Evolutionary conservation across 345 rosid species (phyloP).

Genomic region (Toxicodendron radicans): DNA sequence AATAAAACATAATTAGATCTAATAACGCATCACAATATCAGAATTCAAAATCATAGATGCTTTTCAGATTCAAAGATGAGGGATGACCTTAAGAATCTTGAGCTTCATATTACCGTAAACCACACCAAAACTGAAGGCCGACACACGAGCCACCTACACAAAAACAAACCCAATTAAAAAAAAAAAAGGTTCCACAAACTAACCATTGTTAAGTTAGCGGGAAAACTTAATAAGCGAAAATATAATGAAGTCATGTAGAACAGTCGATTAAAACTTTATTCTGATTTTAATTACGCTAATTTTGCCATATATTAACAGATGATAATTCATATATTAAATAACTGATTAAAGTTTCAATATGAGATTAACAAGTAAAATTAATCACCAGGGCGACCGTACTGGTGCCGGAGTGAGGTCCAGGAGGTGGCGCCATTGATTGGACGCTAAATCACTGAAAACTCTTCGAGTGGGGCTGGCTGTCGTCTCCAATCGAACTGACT

Average conservation of each 20-base stretch:
- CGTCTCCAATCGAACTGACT: background rate
- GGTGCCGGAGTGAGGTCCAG: constrained; percentile 79
- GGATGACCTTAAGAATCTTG: constrained; percentile 61
- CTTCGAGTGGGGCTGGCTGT: background rate
- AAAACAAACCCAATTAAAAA: background rate
- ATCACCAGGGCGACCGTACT: constrained; percentile 65
- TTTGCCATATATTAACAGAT: background rate
- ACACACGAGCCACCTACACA: constrained; percentile 65
- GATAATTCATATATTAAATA: background rate
- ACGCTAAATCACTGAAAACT: background rate
- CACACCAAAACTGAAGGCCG: constrained; percentile 62
- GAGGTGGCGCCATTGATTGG: constrained; percentile 53
- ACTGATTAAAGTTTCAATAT: no score
- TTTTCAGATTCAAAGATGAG: background rate
- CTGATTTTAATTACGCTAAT: no score
- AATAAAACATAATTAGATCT: background rate
- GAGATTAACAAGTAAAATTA: no score
- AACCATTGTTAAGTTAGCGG: no score
- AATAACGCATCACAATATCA: background rate
- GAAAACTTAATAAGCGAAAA: no score
- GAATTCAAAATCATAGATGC: constrained; percentile 9
- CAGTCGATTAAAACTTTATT: no score
- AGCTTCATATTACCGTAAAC: constrained; percentile 70
- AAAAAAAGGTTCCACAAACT: no score
- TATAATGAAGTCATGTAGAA: no score